These are phyloP conservation scores for Pilaira anomala DNA, from an alignment of 192 early-diverging fungal species.

Conservation along the genomic window DNA sequence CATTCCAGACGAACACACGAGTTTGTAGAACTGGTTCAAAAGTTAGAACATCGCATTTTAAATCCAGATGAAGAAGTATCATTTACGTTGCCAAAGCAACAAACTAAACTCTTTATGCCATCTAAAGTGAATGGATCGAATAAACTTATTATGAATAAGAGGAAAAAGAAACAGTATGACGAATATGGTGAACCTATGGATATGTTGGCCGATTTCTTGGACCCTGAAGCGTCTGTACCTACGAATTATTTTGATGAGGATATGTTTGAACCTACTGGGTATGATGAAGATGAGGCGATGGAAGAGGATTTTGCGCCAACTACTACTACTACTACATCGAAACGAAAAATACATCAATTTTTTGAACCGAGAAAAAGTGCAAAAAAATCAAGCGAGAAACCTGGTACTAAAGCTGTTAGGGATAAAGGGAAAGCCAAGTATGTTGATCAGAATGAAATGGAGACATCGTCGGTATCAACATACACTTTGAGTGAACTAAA, in stretches of 20 bases:
- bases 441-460: not conserved
- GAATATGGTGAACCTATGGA: not conserved
- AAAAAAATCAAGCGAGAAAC: not conserved
- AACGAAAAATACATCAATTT: not conserved
- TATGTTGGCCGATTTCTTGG: not conserved
- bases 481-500: not conserved
- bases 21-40: not conserved
- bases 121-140: not conserved
- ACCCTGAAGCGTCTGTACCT: not conserved
- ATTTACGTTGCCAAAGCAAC: not conserved
- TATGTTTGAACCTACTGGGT: not conserved
- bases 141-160: not conserved
- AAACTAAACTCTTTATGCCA: not conserved
- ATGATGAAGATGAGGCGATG: not conserved
- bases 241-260: not conserved
- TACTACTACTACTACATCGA: not conserved
- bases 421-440: not conserved
- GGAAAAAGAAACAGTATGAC: not conserved
- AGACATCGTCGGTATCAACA: not conserved
- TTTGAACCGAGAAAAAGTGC: not conserved
- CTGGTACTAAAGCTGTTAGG: too few relatives aligned
- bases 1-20: slow-evolving; percentile 14
- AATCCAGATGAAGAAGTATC: not conserved
- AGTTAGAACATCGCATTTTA: slow-evolving; percentile 20
- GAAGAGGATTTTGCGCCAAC: not conserved